These are phyloP conservation scores for Begonia peltatifolia DNA, from an alignment of 306 rosid genomes.

Conservation along the genomic window DNA sequence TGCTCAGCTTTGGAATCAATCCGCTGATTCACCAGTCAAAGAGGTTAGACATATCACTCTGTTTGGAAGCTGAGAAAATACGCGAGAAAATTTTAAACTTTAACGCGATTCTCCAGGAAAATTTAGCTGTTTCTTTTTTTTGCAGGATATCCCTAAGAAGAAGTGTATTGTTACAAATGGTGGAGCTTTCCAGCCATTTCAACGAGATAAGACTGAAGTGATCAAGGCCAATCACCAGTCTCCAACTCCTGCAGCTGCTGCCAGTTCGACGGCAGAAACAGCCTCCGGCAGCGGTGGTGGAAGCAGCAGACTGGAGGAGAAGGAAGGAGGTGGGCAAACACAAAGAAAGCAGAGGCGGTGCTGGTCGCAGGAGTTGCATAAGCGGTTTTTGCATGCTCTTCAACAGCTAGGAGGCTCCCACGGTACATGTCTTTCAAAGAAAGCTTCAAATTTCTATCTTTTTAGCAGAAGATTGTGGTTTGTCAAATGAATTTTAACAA, in stretches of 20 bases:
- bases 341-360: constrained; percentile 72
- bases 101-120: not conserved
- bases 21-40: constrained; percentile 27
- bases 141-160: constrained; percentile 14
- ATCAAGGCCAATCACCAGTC: constrained; percentile 16
- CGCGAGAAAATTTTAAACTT: not conserved
- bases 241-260: constrained; percentile 26
- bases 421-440: constrained; percentile 16
- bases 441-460: too few relatives aligned
- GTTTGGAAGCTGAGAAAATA: not conserved
- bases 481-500: too few relatives aligned
- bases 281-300: constrained; percentile 22
- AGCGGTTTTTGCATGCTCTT: constrained; percentile 63
- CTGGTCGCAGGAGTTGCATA: constrained; percentile 91
- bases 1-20: constrained; percentile 70
- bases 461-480: too few relatives aligned
- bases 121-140: not conserved
- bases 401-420: constrained; percentile 89
- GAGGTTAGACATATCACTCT: constrained; percentile 23
- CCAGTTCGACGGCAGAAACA: constrained; percentile 42
- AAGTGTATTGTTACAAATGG: constrained; percentile 39
- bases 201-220: constrained; percentile 34
- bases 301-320: constrained; percentile 26
- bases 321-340: constrained; percentile 34
- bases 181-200: constrained; percentile 81